Base-by-base conservation (phyloP, 805 yeast genomes). In the Saccharomycopsis fodiens region DNA sequence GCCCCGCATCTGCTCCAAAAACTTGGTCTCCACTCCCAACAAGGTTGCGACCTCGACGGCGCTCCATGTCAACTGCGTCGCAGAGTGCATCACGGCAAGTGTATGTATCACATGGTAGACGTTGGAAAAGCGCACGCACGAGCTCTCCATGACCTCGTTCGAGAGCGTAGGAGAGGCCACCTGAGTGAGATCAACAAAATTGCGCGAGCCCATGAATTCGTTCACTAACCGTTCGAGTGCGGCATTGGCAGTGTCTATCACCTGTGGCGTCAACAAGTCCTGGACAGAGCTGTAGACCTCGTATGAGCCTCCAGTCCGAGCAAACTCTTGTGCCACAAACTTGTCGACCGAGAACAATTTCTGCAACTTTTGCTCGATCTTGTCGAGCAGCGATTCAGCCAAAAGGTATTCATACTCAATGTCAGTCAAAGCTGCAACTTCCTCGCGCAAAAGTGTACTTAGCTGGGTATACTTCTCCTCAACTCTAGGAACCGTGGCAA, bases 271-370 rank as follows among this genome's bases (percentile, higher is more conserved):
- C 74, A 73, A 57, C 16, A 82, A 82, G 52, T 82, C 88, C 2
- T 63, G 61, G 15, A 82, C 70, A 1, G 89, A 82, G 47, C 76
- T 66, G 59, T 84, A 85, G 57, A 82, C 69, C 19, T 76, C 71
- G 25, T 75, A 76, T 44, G 82, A 80, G 3, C 19, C 32, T 4
- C 38, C 32, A 12, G 19, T 10, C 27, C 37, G 46, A 12, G 27
- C 15, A 5, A 41, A 15, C 16, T 44, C 77, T 43, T 78, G 84
- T 43, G 67, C 70, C 52, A 67, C 61, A 6, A 70, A 65, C 27
- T 68, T 65, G 19, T 64, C 70, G 16, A 81, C 60, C 12, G 84
- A 82, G 59, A 76, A 79, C n/a, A 84, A 79, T 82, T 83, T 78
- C 55, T 80, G 79, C 47, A 82, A 67, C 41, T 83, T 60, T 56